A percentile compares a stretch with the other conserved stretches of the same genome.
These are phyloP conservation scores for Quercus phellos DNA, from an alignment of 331 rosid genomes.

Conservation along the genomic window DNA sequence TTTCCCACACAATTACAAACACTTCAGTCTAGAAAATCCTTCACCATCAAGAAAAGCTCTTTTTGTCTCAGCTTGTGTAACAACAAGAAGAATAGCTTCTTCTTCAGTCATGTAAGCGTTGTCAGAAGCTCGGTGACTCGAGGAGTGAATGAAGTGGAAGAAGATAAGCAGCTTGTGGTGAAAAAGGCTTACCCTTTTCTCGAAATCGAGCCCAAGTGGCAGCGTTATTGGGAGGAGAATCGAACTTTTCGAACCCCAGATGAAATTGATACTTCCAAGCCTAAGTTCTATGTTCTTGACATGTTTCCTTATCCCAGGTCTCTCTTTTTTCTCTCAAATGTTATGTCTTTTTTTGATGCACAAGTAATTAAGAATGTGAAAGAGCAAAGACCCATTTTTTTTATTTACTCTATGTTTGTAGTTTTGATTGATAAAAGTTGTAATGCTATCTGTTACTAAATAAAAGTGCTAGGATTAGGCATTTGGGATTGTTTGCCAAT, in stretches of 20 bases:
- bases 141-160: slow-evolving; percentile 23
- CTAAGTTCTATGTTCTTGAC: slow-evolving; percentile 81
- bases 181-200: slow-evolving; percentile 62
- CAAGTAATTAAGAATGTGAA: background rate
- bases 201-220: slow-evolving; percentile 86
- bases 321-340: background rate
- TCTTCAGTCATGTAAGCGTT: slow-evolving; percentile 11
- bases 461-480: background rate
- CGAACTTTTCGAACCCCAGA: slow-evolving; percentile 71
- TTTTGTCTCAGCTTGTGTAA: slow-evolving; percentile 18
- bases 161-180: slow-evolving; percentile 20
- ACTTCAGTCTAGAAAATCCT: slow-evolving; percentile 21
- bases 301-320: slow-evolving; percentile 97
- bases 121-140: slow-evolving; percentile 26
- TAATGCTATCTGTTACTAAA: background rate
- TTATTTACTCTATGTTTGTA: background rate
- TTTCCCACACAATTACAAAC: slow-evolving; percentile 9
- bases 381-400: background rate
- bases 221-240: slow-evolving; percentile 66
- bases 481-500: background rate
- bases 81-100: background rate
- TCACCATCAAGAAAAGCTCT: background rate
- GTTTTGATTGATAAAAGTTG: background rate
- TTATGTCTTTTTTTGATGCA: background rate
- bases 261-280: slow-evolving; percentile 66